These are phyloP conservation scores for Xylona heveae DNA, from an alignment of 495 filamentous ascomycete species.

Conservation along the genomic window DNA sequence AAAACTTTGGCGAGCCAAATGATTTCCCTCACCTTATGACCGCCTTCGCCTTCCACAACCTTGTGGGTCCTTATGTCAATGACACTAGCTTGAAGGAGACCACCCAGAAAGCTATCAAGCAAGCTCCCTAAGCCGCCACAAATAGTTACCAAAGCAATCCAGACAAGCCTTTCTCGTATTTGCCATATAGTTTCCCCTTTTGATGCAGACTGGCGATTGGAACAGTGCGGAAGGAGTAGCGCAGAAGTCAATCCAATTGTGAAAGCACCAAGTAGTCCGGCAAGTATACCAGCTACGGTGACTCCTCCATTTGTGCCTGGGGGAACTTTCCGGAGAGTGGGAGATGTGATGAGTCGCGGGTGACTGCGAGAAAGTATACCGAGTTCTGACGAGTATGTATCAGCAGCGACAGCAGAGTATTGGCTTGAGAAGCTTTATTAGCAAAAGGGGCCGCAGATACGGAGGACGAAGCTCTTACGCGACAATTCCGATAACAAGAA, in stretches of 20 bases:
- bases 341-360: conserved; percentile 75
- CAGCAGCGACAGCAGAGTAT: conserved; percentile 78
- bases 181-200: conserved; percentile 22
- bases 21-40: conserved; percentile 35
- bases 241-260: conserved; percentile 44
- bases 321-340: conserved; percentile 51
- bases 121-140: conserved; percentile 64
- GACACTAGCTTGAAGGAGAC: conserved; percentile 68
- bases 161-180: conserved; percentile 24
- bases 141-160: conserved; percentile 36
- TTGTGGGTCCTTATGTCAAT: conserved; percentile 65
- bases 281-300: conserved; percentile 44
- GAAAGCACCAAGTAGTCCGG: conserved; percentile 54
- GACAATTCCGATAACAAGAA: conserved; percentile 35
- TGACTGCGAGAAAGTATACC: conserved; percentile 62
- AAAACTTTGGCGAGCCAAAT: neutral
- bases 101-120: conserved; percentile 72
- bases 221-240: conserved; percentile 49
- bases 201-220: conserved; percentile 6
- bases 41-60: conserved; percentile 75
- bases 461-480: conserved; percentile 10
- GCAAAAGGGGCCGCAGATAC: conserved; percentile 7
- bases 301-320: conserved; percentile 88
- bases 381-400: conserved; percentile 90
- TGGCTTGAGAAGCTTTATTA: conserved; percentile 20